These are phyloP conservation scores for Isatis tinctoria DNA, from an alignment of 345 rosid genomes.

Conservation along the genomic window DNA sequence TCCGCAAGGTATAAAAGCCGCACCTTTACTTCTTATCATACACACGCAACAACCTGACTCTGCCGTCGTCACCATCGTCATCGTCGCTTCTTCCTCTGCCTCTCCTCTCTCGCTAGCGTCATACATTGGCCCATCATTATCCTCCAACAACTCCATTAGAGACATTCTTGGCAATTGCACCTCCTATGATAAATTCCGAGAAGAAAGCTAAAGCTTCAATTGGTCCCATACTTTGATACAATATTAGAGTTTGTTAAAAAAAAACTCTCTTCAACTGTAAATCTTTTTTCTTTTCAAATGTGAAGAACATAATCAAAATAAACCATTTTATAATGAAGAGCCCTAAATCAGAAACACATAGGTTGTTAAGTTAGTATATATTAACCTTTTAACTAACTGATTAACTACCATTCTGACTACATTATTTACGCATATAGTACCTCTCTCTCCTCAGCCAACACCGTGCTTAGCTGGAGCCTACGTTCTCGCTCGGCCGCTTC, in stretches of 20 bases:
- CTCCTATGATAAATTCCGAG: not conserved
- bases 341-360: not conserved
- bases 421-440: constrained; percentile 37
- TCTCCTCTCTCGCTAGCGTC: constrained; percentile 36
- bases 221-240: not conserved
- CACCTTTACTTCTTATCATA: constrained; percentile 86
- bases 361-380: no score
- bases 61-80: not conserved
- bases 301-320: no score
- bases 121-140: constrained; percentile 57
- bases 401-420: not conserved
- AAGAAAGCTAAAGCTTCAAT: not conserved
- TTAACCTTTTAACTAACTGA: no score
- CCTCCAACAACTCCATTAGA: constrained; percentile 79
- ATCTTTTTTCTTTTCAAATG: no score
- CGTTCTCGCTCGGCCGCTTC: constrained; percentile 21
- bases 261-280: not conserved
- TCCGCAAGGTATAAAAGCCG: constrained; percentile 90
- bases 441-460: constrained; percentile 47
- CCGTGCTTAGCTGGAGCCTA: constrained; percentile 25
- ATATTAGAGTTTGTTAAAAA: not conserved
- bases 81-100: constrained; percentile 29
- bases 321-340: no score
- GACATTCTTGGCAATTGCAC: constrained; percentile 60
- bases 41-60: constrained; percentile 76